Percentiles rank a stretch among this genome's conserved stretches.
Conservation (phyloP, 768 basidiomycete genomes). For the Paxillus involutus region DNA sequence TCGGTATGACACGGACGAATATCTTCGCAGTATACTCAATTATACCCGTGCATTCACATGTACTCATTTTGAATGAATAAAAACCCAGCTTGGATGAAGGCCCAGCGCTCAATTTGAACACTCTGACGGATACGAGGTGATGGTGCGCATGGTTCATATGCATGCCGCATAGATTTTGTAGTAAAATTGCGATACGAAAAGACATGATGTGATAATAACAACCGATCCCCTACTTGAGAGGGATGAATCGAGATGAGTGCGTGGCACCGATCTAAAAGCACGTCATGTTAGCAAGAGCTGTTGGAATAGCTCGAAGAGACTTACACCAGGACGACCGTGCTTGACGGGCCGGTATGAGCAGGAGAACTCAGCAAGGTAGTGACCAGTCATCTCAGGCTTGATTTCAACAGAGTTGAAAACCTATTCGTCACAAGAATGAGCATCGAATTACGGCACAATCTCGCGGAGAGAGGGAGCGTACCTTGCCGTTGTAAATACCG, state of each 20-base stretch:
- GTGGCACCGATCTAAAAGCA: constrained; percentile 78
- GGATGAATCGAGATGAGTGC: constrained; percentile 89
- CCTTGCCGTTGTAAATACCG: constrained; percentile 98
- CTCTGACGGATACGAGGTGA: background rate
- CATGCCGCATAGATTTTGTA: constrained; percentile 39
- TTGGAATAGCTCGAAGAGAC: constrained; percentile 31
- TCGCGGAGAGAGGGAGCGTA: constrained; percentile 31
- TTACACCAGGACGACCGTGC: constrained; percentile 98
- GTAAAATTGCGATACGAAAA: constrained; percentile 16
- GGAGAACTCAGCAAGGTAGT: constrained; percentile 98
- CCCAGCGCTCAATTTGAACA: too few relatives aligned
- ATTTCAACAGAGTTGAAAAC: constrained; percentile 97
- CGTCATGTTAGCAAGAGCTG: constrained; percentile 9
- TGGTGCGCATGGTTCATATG: constrained; percentile 15
- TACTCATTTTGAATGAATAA: constrained; percentile 38
- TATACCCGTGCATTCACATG: constrained; percentile 52
- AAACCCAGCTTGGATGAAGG: constrained; percentile 6
- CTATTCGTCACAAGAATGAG: constrained; percentile 34
- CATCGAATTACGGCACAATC: background rate
- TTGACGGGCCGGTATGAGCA: constrained; percentile 98
- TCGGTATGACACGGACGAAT: constrained; percentile 61
- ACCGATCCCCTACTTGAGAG: constrained; percentile 79
- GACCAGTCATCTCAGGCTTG: constrained; percentile 99
- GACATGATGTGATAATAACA: constrained; percentile 24
- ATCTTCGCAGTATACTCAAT: constrained; percentile 55